These are phyloP conservation scores for Moesziomyces sp. DNA, from an alignment of 1,284 basidiomycete species.

Conservation along the genomic window DNA sequence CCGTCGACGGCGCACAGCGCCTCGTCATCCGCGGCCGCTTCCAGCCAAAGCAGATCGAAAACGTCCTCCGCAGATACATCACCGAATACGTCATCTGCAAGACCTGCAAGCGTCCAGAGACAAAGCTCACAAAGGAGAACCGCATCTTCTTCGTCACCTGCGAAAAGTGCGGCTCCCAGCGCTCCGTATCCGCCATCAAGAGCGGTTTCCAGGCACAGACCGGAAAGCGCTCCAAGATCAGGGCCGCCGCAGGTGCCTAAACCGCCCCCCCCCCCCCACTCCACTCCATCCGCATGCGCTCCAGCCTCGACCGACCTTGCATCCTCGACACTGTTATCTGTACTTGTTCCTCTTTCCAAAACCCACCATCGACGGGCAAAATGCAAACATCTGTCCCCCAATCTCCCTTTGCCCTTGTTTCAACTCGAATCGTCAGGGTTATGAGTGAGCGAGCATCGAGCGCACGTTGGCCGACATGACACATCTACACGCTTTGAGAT, in stretches of 20 bases:
- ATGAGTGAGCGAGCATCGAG: too few species aligned
- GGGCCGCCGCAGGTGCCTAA: conserved; percentile 47
- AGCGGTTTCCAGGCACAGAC: conserved; percentile 98
- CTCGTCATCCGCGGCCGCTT: conserved; percentile 97
- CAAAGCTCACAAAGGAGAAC: conserved; percentile 94
- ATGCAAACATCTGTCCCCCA: too few species aligned
- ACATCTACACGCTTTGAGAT: too few species aligned
- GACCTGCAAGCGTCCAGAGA: conserved; percentile 98
- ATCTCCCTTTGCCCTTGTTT: too few species aligned
- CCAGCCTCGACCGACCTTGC: too few species aligned
- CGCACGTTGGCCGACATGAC: too few species aligned
- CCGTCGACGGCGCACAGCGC: conserved; percentile 89
- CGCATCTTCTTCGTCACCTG: conserved; percentile 99
- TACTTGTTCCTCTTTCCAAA: too few species aligned
- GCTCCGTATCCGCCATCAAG: conserved; percentile 96
- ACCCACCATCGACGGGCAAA: too few species aligned
- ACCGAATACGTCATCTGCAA: conserved; percentile 99
- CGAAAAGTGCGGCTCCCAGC: conserved; percentile 89
- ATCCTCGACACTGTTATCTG: too few species aligned
- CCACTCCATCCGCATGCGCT: too few species aligned
- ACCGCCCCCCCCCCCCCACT: background rate
- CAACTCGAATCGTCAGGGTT: too few species aligned
- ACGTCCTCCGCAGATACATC: conserved; percentile 94
- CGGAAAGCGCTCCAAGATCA: conserved; percentile 71
- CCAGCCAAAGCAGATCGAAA: conserved; percentile 99